Evolutionary conservation across 352 stramenopile genomes (phyloP), one percentile per base, ranked within the genome.

Genomic region (Globisporangium nodosum): DNA sequence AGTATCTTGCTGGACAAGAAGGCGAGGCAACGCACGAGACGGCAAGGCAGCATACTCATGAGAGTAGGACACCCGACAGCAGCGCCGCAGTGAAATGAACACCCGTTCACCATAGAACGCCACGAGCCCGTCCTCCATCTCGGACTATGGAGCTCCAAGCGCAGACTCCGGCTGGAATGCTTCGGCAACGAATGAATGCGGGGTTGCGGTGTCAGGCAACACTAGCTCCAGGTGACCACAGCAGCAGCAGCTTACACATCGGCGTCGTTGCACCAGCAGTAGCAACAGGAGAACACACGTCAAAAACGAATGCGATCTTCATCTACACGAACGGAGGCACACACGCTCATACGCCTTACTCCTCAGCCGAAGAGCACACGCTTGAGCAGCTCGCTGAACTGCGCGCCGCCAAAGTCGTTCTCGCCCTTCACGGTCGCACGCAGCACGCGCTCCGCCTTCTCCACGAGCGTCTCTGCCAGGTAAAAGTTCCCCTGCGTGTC

Each of bases 351-450:
- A 15, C 11, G 35, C 16, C 15, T 15, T 21, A 4, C 1, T 7
- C 3, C 30, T 76, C 56, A 87, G 18, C 74, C 76, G 58, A 87
- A 87, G 20, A 91, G 65, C 35, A 88, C 69, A 49, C 61, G 76
- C 66, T 85, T 78, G 65, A 90, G 69, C 27, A 83, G 55, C 49
- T 92, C 76, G 16, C 71, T 71, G 43, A 89, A 84, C 56, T 90
- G 79, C 24, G 69, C 65, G 16, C 82, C 82, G 33, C 71, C 73
- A 24, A 66, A 61, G 42, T 88, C 73, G 61, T 85, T 70, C 52
- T 89, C 78, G 52, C 82, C 82, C 68, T 92, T 92, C 62, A 92
- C 82, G 3, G 78, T 88, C 31, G 82, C 79, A 21, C 71, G 71
- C 50, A 92, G 63, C 43, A 81, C 69, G 27, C 73, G 61, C 51